Evolutionary conservation across 495 filamentous ascomycete genomes (phyloP), one percentile per base, ranked within the genome.

Genomic region (Lasiosphaeria hispida): DNA sequence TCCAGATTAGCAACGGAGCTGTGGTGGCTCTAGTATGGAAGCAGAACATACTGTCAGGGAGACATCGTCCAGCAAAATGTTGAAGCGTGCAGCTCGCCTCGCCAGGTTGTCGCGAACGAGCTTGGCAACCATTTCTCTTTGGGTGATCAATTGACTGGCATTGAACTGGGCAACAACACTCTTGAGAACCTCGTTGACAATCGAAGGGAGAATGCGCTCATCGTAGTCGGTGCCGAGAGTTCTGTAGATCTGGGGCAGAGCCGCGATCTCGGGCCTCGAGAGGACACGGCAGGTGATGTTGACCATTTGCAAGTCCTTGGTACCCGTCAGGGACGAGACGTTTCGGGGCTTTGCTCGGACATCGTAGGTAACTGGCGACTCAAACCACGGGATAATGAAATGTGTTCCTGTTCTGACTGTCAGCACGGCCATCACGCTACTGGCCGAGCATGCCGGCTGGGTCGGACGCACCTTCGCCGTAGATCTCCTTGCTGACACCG

Each of bases 251-350:
- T 93, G 89, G 5, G 94, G 94, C 33, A 98, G 85, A 34, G 92
- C 89, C 54, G 90, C 84, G 64, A 97, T 78, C 38, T 88, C 85
- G 58, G 94, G 94, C 69, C 90, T 83, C 43, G 92, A 96, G 53
- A 98, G 90, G 48, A 98, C 94, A 92, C 94, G 95, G 78, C 94
- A 98, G 68, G 95, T 98, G 73, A 98, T 98, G 83, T 98, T 98
- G 72, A 98, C 94, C 94, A 98, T 98, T 82, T 98, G 94, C 71
- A 98, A 77, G 75, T 98, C 94, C 77, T 98, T 98, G 68, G 94
- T 98, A 63, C 95, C 94, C 53, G 94, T 97, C 54, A 98, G 87
- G 68, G 94, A 98, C 60, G 94, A 87, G 58, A 98, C 94, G 70
- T 93, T 96, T 66, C 95, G 86, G 64, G 94, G 94, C 77, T 95